Evolutionary conservation across 768 basidiomycete species (phyloP).

Genomic region (Pseudohyphozyma bogoriensis): DNA sequence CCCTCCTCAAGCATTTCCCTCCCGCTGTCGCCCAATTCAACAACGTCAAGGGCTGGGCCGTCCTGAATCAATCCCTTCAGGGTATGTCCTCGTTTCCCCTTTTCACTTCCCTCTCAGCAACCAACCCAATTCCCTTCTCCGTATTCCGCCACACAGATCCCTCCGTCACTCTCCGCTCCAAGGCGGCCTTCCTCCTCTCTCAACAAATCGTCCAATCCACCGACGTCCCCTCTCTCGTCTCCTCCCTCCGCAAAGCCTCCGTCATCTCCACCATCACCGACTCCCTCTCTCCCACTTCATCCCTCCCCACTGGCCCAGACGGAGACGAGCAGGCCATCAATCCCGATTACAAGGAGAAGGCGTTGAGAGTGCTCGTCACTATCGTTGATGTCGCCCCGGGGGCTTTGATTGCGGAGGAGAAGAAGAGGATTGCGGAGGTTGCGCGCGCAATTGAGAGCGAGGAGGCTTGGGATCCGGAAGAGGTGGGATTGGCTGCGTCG

Average conservation of each 20-base stretch:
- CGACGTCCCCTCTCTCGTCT: neutral
- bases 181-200: conserved; percentile 65
- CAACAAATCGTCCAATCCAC: conserved; percentile 52
- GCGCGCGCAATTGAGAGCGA: too few species aligned
- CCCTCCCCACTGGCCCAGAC: conserved; percentile 20
- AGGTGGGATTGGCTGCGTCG: conserved; percentile 11
- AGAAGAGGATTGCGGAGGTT: conserved; percentile 15
- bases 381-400: neutral
- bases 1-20: conserved; percentile 64
- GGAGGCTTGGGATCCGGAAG: conserved; percentile 15
- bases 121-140: neutral
- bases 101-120: neutral
- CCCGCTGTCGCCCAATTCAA: conserved; percentile 53
- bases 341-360: conserved; percentile 29
- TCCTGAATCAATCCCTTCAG: conserved; percentile 11
- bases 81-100: neutral
- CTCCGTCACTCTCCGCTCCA: conserved; percentile 64
- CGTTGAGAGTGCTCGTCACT: conserved; percentile 26
- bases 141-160: conserved; percentile 77
- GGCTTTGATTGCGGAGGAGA: neutral
- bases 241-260: conserved; percentile 8
- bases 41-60: conserved; percentile 35
- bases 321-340: conserved; percentile 25
- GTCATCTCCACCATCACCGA: conserved; percentile 16
- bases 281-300: conserved; percentile 10